These are phyloP conservation scores for Aspergillus fumigatus DNA, from an alignment of 2,329 filamentous ascomycete species.

Conservation along the genomic window DNA sequence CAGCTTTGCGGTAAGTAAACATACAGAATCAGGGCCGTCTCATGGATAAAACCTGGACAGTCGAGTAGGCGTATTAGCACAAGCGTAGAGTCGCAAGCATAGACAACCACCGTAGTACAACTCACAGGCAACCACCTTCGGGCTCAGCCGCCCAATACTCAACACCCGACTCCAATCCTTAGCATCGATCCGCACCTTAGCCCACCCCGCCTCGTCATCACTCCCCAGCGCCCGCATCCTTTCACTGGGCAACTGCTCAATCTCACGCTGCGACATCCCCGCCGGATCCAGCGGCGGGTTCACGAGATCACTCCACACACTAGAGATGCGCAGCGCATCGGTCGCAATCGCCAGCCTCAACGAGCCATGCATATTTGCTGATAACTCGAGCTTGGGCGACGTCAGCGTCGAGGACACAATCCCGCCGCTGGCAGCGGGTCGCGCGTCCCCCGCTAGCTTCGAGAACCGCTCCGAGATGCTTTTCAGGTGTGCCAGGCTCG, in stretches of 20 bases:
- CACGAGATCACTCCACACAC: constrained; percentile 76
- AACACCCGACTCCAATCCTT: constrained; percentile 93
- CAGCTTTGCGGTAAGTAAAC: constrained; percentile 42
- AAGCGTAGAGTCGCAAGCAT: not conserved
- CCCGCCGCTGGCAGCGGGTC: constrained; percentile 27
- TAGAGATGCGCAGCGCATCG: constrained; percentile 79
- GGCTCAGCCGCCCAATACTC: constrained; percentile 83
- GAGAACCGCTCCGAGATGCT: constrained; percentile 94
- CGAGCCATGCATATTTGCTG: constrained; percentile 91
- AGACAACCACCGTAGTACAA: constrained; percentile 1
- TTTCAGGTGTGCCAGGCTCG: constrained; percentile 82
- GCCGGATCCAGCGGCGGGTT: constrained; percentile 83
- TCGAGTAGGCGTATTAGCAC: constrained; percentile 1
- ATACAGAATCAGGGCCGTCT: constrained; percentile 43
- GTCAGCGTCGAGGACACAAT: constrained; percentile 16
- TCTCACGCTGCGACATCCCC: constrained; percentile 59
- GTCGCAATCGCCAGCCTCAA: constrained; percentile 75
- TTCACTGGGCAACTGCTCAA: constrained; percentile 78
- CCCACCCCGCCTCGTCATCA: constrained; percentile 77
- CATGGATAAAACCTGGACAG: constrained; percentile 39
- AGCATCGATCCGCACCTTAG: constrained; percentile 84
- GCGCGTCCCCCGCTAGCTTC: constrained; percentile 54
- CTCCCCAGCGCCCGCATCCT: constrained; percentile 62
- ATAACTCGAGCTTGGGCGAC: constrained; percentile 70
- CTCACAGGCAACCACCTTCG: constrained; percentile 84